Percentiles rank a stretch among this genome's conserved stretches.
Conservation (phyloP, 2,329 filamentous ascomycete genomes). For the Paramyrothecium roridum region DNA sequence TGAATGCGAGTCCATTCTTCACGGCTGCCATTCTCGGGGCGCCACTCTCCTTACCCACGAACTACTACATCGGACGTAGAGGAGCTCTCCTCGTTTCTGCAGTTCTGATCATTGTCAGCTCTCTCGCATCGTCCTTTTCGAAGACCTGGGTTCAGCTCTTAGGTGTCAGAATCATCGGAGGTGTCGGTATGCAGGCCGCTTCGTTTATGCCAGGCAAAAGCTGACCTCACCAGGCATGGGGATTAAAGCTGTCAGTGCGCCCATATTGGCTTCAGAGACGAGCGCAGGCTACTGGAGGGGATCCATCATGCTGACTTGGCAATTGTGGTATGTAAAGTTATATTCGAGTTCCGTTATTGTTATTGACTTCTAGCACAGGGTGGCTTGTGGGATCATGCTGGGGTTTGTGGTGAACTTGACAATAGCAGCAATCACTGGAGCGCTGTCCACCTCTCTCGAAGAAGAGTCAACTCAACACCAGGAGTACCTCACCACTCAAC, state of each 20-base stretch:
- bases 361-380: constrained; percentile 6
- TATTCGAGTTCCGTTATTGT: no score
- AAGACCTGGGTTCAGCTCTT: constrained; percentile 26
- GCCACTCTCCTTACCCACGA: constrained; percentile 31
- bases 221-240: constrained; percentile 35
- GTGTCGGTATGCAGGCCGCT: constrained; percentile 17
- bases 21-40: constrained; percentile 31
- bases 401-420: constrained; percentile 17
- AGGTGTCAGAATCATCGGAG: constrained; percentile 25
- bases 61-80: constrained; percentile 32
- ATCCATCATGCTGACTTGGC: constrained; percentile 44
- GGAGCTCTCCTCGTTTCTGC: constrained; percentile 35
- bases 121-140: constrained; percentile 28
- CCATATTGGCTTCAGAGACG: constrained; percentile 44
- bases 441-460: not conserved
- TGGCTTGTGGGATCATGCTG: constrained; percentile 19
- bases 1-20: constrained; percentile 33
- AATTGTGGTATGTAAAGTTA: constrained; percentile 31
- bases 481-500: constrained; percentile 11
- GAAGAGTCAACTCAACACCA: not conserved
- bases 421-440: constrained; percentile 4
- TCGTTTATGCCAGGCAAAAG: not conserved
- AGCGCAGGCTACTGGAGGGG: constrained; percentile 45
- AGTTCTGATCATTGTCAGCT: constrained; percentile 32
- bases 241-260: constrained; percentile 44